phyloP scores from a whole-genome alignment of 352 stramenopile species.

The Phytophthora capsici region DNA sequence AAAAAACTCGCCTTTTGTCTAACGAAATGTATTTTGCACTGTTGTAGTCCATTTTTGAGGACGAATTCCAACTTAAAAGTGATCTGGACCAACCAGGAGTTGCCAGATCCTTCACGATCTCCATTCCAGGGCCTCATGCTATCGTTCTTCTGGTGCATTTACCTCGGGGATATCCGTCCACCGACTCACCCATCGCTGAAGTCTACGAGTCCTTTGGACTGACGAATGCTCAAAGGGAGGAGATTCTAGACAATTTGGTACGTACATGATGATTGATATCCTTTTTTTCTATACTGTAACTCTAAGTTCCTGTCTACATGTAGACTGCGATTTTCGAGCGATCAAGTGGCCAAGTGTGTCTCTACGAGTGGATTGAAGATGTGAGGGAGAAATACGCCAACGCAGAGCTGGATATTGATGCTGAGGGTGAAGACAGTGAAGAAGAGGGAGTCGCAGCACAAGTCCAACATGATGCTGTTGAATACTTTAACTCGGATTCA shows the following conservation, averaged over 20 bases:
- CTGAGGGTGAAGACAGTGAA: slow-evolving; percentile 14
- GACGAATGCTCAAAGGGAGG: slow-evolving; percentile 67
- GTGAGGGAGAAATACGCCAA: slow-evolving; percentile 76
- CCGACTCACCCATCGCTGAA: slow-evolving; percentile 72
- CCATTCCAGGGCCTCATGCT: slow-evolving; percentile 62
- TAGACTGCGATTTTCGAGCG: slow-evolving; percentile 74
- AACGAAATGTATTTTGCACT: background rate
- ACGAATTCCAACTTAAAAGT: slow-evolving; percentile 62
- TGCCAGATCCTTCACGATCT: slow-evolving; percentile 64
- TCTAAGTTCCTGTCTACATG: background rate
- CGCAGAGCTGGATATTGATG: slow-evolving; percentile 42
- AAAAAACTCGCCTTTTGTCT: background rate
- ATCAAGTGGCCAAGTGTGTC: slow-evolving; percentile 79
- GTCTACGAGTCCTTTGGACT: slow-evolving; percentile 86
- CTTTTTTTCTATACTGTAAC: background rate
- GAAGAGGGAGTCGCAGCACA: slow-evolving; percentile 17
- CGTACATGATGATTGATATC: background rate
- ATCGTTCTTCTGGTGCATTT: slow-evolving; percentile 80
- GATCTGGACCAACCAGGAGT: slow-evolving; percentile 50
- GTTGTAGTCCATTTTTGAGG: slow-evolving; percentile 77
- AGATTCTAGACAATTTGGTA: slow-evolving; percentile 73
- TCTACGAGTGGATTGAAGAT: slow-evolving; percentile 89
- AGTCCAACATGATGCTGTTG: slow-evolving; percentile 24
- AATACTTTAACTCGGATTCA: slow-evolving; percentile 56
- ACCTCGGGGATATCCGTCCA: slow-evolving; percentile 71